Percentiles rank a stretch among this genome's conserved stretches.
These are phyloP conservation scores for Fusarium verrucosum DNA, from an alignment of 2,329 filamentous ascomycete genomes.

Conservation along the genomic window DNA sequence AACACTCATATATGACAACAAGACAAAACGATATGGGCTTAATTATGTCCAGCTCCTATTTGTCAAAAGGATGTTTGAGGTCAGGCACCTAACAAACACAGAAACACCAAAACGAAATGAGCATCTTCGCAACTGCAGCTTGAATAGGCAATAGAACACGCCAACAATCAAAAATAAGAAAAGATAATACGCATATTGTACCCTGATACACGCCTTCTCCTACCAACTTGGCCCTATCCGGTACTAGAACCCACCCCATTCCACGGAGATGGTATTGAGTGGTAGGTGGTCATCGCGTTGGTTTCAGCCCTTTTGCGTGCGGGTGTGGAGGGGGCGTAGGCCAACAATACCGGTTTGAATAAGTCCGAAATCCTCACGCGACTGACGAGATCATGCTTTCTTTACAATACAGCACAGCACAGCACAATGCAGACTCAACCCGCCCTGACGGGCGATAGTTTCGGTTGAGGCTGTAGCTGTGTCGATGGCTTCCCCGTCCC, in stretches of 20 bases:
- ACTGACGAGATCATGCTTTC: conserved; percentile 8
- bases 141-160: conserved; percentile 11
- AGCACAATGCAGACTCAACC: neutral
- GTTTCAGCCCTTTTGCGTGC: conserved; percentile 17
- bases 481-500: neutral
- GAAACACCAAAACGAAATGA: conserved; percentile 5
- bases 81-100: neutral
- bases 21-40: neutral
- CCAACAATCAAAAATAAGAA: conserved; percentile 10
- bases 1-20: neutral
- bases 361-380: conserved; percentile 9
- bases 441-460: conserved; percentile 1
- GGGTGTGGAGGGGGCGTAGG: conserved; percentile 16
- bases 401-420: neutral
- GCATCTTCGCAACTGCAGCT: conserved; percentile 11
- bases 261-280: conserved; percentile 36
- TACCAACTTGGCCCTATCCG: conserved; percentile 29
- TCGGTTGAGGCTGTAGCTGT: conserved; percentile 9
- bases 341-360: neutral
- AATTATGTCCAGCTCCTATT: neutral
- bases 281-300: conserved; percentile 24
- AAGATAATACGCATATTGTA: neutral
- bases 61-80: neutral
- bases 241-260: conserved; percentile 34
- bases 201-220: neutral